These are phyloP conservation scores for Medicago lupulina DNA, from an alignment of 306 rosid species.

Conservation along the genomic window DNA sequence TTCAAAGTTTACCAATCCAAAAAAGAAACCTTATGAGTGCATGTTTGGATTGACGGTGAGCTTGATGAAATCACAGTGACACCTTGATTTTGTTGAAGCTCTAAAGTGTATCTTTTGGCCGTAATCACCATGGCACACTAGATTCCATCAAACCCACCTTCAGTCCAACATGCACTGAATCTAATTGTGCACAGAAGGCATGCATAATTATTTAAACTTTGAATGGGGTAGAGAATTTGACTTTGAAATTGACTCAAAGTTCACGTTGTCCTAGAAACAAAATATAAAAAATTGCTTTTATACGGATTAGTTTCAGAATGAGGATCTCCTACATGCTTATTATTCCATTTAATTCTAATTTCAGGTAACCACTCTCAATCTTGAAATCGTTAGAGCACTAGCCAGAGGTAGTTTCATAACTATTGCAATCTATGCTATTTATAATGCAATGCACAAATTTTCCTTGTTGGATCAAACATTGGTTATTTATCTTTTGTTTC, in stretches of 20 bases:
- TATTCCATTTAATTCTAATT: slow-evolving; percentile 40
- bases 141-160: too few species aligned
- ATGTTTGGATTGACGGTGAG: too few species aligned
- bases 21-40: too few species aligned
- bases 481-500: slow-evolving; percentile 38
- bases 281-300: slow-evolving; percentile 8
- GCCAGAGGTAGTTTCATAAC: slow-evolving; percentile 71
- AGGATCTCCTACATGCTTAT: slow-evolving; percentile 31
- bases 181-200: too few species aligned
- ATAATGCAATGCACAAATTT: neutral
- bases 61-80: too few species aligned
- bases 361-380: slow-evolving; percentile 94
- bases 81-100: too few species aligned
- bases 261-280: neutral
- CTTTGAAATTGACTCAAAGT: neutral
- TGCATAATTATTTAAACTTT: too few species aligned
- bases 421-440: slow-evolving; percentile 22
- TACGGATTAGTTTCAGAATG: slow-evolving; percentile 9
- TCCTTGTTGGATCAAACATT: neutral
- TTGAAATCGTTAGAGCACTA: slow-evolving; percentile 88
- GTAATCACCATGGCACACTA: too few species aligned
- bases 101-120: too few species aligned
- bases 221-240: neutral
- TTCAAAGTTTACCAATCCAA: too few species aligned
- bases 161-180: too few species aligned